Base-by-base conservation (phyloP, 352 stramenopile species). In the Discostella stelligera region DNA sequence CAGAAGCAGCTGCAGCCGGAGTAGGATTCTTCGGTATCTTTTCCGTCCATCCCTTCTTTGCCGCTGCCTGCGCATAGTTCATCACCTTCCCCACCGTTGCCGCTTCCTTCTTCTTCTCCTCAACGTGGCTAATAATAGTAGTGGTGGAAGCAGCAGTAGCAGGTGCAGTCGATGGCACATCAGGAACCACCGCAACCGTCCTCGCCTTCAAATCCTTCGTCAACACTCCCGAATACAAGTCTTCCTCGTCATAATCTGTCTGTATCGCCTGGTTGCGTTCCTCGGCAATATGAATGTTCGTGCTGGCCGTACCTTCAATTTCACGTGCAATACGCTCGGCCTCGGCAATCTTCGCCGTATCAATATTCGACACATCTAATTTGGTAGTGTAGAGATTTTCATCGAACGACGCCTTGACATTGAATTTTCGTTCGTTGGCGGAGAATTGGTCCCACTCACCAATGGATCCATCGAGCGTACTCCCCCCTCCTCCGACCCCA, bases 351-450 rank as follows among this genome's bases (percentile, higher is more conserved):
- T 98, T 94, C 59, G 91, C 86, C 16, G 74, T 87, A 32, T 96
- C 96, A 53, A 99, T 92, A 66, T 95, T 94, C 54, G 80, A 82
- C 79, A 96, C 97, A 83, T 99, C 95, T 21, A 99, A 88, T 80
- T 94, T 93, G 16, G 96, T 99, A 1, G 97, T 99, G 91, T 99
- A 99, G 41, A 98, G 82, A 89, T 97, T 98, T 82, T 99, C 97
- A 80, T 99, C 96, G 75, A 95, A 99, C 8, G 89, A 94, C 41
- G 95, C 96, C 55, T 95, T 94, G 58, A 98, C 96, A 77, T 96
- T 96, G 82, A 98, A 99, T 39, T 97, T 89, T 78, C 97, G 94
- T 78, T 98, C 89, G 80, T 98, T 98, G 6, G 94, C 95, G 70
- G 97, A 92, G 74, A 98, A 98, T 87, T 98, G 96, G 90, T 98